phyloP scores from a whole-genome alignment of 169 alveolate genomes.

The Perkinsus marinus region DNA sequence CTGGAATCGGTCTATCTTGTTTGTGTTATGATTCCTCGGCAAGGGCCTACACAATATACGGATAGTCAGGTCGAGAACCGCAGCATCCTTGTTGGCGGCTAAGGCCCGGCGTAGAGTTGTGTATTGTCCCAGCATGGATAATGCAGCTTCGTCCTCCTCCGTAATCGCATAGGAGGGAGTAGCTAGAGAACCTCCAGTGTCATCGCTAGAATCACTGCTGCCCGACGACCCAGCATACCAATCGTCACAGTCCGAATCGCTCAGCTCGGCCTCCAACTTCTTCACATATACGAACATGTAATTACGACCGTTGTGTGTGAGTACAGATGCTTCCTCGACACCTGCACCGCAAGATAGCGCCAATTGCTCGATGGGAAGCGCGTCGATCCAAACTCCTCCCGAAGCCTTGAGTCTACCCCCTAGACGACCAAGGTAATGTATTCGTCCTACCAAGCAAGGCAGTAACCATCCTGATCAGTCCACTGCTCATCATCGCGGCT shows the following conservation, averaged over 20 bases:
- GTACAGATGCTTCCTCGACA: neutral
- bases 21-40: neutral
- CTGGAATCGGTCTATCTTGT: neutral
- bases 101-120: neutral
- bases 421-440: neutral
- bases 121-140: neutral
- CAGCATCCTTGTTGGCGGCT: neutral
- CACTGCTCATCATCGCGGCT: neutral
- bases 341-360: neutral
- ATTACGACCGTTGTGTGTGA: neutral
- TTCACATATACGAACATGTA: neutral
- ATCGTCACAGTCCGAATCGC: neutral
- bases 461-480: neutral
- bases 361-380: neutral
- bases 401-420: neutral
- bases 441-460: neutral
- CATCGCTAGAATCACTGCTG: neutral
- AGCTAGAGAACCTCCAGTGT: neutral
- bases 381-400: neutral
- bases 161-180: neutral
- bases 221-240: neutral
- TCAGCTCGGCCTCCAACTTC: neutral
- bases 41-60: neutral
- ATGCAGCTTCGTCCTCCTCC: neutral
- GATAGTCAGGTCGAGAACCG: neutral